Evolutionary conservation across 768 basidiomycete species (phyloP).

Genomic region (Trichaptum fuscoviolaceum): DNA sequence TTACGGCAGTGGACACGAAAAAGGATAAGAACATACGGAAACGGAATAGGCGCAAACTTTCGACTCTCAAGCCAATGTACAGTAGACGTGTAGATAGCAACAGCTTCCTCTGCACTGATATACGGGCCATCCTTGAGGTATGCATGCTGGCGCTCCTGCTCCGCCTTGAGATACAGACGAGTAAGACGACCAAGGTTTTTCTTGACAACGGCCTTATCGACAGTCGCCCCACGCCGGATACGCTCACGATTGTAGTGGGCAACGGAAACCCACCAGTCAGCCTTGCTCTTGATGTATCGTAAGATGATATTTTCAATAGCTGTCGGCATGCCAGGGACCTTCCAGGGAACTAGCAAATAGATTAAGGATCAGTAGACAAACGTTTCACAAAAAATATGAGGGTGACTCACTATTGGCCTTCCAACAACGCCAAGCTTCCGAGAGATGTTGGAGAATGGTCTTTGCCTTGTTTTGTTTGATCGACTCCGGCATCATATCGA

Average conservation of each 20-base stretch:
- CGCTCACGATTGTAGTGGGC: constrained; percentile 98
- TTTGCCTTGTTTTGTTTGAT: constrained; percentile 99
- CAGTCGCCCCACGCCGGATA: constrained; percentile 93
- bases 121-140: constrained; percentile 99
- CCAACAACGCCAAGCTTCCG: constrained; percentile 98
- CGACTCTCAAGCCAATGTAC: constrained; percentile 98
- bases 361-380: constrained; percentile 9
- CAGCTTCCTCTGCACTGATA: constrained; percentile 97
- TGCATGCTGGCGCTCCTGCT: constrained; percentile 97
- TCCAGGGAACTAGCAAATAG: constrained; percentile 78
- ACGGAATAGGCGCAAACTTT: constrained; percentile 98
- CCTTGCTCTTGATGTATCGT: constrained; percentile 98
- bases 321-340: constrained; percentile 99
- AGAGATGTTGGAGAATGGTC: constrained; percentile 96
- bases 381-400: neutral
- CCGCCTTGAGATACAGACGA: constrained; percentile 95
- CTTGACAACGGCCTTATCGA: constrained; percentile 98
- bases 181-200: constrained; percentile 98
- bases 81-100: constrained; percentile 97
- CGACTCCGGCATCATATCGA: constrained; percentile 99
- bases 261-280: constrained; percentile 98
- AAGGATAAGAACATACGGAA: constrained; percentile 60
- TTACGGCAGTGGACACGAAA: neutral
- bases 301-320: constrained; percentile 99
- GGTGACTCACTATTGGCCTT: constrained; percentile 74